Base-by-base conservation (phyloP, 1,284 basidiomycete genomes). In the Ustilago tritici region DNA sequence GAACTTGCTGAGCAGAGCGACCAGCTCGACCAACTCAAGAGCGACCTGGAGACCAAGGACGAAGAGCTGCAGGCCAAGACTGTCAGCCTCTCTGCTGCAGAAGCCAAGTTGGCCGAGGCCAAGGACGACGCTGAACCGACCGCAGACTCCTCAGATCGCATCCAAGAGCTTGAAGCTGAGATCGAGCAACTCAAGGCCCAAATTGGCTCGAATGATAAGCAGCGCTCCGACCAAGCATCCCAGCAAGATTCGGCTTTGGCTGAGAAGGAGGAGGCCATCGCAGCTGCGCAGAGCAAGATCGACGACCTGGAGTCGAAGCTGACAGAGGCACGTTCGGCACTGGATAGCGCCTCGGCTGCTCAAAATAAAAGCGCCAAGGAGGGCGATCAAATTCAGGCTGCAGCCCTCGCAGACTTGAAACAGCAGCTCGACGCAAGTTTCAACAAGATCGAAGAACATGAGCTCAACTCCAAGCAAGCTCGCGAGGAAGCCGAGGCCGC, bases 1-100 rank as follows among this genome's bases (percentile, higher is more conserved):
- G 78, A 81, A 53, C 68, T 81, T 12, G 63, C 79, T 4, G 70
- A 79, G 41, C 71, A 74, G 32, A 70, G 65, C 58, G 80, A 78
- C 6, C 75, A 80, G 60, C 35, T 81, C 38, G 56, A 73, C 38
- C 58, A 59, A 32, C 67, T 81, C 56, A 75, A 80, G 50, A 55
- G 60, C 28, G 80, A 80, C 10, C 76, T 79, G 43, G 78, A 79
- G 56, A 56, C 69, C 50, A 78, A 79, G 56, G 78, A 79, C 38
- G 70, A 67, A 35, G 75, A 77, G 61, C 73, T 80, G 23, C 76
- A 78, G 56, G 65, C 69, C 61, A 76, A 76, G 57, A 78, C 72
- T 6, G 65, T 74, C 43, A 72, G 69, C 23, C 66, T 80, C n/a
- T 69, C 68, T 19, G 74, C 68, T 4, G 78, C 75, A 53, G 78